These are phyloP conservation scores for Dalechampia spathulata DNA, from an alignment of 441 rosid species.

Conservation along the genomic window DNA sequence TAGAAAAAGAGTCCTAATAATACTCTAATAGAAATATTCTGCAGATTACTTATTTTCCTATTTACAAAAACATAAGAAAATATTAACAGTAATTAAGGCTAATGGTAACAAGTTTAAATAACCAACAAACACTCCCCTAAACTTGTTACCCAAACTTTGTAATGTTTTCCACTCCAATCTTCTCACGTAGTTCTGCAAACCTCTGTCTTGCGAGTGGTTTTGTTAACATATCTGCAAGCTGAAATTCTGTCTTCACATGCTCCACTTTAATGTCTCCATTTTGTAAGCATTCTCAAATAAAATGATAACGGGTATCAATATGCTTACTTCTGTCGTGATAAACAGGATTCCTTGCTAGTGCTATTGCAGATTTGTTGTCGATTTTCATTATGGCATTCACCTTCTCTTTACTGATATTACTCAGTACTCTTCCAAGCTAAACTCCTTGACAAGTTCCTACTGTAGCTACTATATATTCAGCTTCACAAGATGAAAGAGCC, in stretches of 20 bases:
- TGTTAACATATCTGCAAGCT: neutral
- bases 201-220: neutral
- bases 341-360: neutral
- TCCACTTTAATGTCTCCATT: neutral
- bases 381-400: no score
- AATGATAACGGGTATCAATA: neutral
- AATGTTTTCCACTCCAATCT: conserved; percentile 3
- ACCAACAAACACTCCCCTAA: conserved; percentile 6
- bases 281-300: neutral
- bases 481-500: neutral
- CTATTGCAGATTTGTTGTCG: neutral
- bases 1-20: no score
- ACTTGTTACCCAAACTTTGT: neutral
- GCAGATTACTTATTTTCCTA: no score
- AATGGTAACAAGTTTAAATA: no score
- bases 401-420: no score
- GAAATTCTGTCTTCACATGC: no score
- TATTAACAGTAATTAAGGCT: no score
- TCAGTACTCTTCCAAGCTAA: neutral
- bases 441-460: neutral
- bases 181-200: conserved; percentile 1
- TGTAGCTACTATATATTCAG: neutral
- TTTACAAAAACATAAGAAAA: no score
- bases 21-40: no score
- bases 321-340: no score